phyloP scores from a whole-genome alignment of 176 grass and related monocot species.

The Puccinellia tenuiflora region DNA sequence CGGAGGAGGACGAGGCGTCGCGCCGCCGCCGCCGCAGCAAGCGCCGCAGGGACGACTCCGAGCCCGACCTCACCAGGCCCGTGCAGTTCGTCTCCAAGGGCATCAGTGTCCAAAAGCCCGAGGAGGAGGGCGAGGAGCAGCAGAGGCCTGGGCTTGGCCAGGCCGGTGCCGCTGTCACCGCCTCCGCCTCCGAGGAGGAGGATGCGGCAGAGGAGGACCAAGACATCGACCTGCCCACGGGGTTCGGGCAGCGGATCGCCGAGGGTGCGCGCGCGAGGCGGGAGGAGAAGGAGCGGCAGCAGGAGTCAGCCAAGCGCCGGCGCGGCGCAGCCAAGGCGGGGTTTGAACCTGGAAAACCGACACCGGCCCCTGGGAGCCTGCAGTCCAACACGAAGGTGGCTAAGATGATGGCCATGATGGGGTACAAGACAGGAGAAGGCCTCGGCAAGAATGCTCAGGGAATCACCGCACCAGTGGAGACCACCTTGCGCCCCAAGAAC shows the following conservation, averaged over 20 bases:
- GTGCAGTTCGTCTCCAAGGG: slow-evolving; percentile 66
- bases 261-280: slow-evolving; percentile 57
- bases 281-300: slow-evolving; percentile 70
- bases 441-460: slow-evolving; percentile 74
- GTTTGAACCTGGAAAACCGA: slow-evolving; percentile 22
- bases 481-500: slow-evolving; percentile 53
- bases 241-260: slow-evolving; percentile 51
- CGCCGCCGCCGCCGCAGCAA: slow-evolving; percentile 43
- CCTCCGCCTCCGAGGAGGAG: background rate
- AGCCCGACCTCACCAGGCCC: slow-evolving; percentile 48
- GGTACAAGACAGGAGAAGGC: slow-evolving; percentile 55
- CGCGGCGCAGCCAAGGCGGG: slow-evolving; percentile 5
- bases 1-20: slow-evolving; percentile 30
- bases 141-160: slow-evolving; percentile 25
- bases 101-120: slow-evolving; percentile 34
- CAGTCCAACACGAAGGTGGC: slow-evolving; percentile 45
- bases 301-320: slow-evolving; percentile 27
- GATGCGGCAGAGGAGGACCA: slow-evolving; percentile 16
- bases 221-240: slow-evolving; percentile 45
- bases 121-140: slow-evolving; percentile 10
- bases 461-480: slow-evolving; percentile 37
- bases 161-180: background rate
- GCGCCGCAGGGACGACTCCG: slow-evolving; percentile 28
- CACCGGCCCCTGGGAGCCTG: slow-evolving; percentile 28
- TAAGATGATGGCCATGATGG: slow-evolving; percentile 74